Base-by-base conservation (phyloP, 306 rosid genomes). In the Adenanthera pavonina region DNA sequence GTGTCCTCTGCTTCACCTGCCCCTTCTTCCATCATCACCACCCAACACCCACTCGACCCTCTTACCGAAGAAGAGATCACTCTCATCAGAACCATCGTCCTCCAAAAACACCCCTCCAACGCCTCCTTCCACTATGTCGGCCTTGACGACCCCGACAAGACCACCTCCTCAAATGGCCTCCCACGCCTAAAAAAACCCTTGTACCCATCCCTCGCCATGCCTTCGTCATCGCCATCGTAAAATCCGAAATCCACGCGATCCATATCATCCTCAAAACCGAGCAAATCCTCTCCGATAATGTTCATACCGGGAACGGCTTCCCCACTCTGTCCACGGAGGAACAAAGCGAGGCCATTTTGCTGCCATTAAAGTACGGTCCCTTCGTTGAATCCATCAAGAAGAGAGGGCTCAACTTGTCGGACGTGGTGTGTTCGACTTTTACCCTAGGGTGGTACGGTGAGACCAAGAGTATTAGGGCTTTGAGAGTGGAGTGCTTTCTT, bases 361-460 rank as follows among this genome's bases (percentile, higher is more conserved):
- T 86, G 3, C 89, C 89, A 0, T 6, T 25, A 0, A 56, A 76
- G 36, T 79, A 86, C 17, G 72, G 70, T 5, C 82, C 84, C 7
- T 86, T 86, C 56, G 66, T 62, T 5, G 84, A 70, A 1, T 83
- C 89, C 0, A 61, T 86, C 6, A 56, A 80, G 10, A 86, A 80
- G 78, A 83, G 89, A 76, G 89, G 89, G 7, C 56, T 83, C 49
- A 86, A 86, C 52, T 43, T 86, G 40, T 86, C 86, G 8, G 89
- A 83, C 30, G 86, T 86, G 13, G 84, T 83, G 47, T 86, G 89
- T 25, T 75, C 89, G 11, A 0, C 10, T 10, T 86, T 86, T 67
- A 47, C 82, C 1, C 1, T 72, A n/a, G 89, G 89, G 1, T 83
- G 89, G 89, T 82, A 54, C 30, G 89, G 84, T 0, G 84, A 84